These are phyloP conservation scores for Lavandula angustifolia DNA, from an alignment of 257 asterid genomes.

Conservation along the genomic window DNA sequence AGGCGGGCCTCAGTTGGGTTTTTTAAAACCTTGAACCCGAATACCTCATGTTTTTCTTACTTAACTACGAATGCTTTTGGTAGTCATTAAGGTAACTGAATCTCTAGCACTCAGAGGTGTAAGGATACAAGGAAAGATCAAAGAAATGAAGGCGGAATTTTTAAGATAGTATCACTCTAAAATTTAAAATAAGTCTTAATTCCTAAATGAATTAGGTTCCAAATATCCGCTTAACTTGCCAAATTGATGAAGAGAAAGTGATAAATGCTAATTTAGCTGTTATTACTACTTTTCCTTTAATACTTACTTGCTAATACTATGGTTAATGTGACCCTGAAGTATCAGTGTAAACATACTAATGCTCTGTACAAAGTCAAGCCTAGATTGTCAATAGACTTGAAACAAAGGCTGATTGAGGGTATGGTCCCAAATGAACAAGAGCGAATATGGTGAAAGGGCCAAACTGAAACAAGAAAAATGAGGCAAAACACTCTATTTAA, in stretches of 20 bases:
- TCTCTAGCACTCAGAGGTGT: neutral
- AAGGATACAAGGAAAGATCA: neutral
- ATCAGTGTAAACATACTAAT: neutral
- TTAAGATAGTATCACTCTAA: neutral
- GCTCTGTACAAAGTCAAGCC: neutral
- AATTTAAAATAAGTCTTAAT: too few relatives aligned
- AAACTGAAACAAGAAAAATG: neutral
- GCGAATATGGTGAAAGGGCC: neutral
- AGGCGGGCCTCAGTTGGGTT: too few relatives aligned
- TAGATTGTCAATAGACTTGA: neutral
- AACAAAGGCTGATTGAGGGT: neutral
- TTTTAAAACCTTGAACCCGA: neutral
- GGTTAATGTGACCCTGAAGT: too few relatives aligned
- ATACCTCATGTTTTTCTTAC: neutral
- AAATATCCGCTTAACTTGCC: too few relatives aligned
- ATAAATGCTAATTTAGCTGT: too few relatives aligned
- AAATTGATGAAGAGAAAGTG: too few relatives aligned
- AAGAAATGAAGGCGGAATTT: neutral
- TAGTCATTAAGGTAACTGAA: neutral
- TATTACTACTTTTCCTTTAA: too few relatives aligned
- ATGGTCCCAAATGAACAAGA: neutral
- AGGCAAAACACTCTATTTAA: constrained; percentile 9
- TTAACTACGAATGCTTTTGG: neutral
- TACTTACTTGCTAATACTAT: too few relatives aligned
- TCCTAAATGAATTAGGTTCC: too few relatives aligned